Evolutionary conservation across 257 asterid species (phyloP).

Genomic region (Anisodus tanguticus): DNA sequence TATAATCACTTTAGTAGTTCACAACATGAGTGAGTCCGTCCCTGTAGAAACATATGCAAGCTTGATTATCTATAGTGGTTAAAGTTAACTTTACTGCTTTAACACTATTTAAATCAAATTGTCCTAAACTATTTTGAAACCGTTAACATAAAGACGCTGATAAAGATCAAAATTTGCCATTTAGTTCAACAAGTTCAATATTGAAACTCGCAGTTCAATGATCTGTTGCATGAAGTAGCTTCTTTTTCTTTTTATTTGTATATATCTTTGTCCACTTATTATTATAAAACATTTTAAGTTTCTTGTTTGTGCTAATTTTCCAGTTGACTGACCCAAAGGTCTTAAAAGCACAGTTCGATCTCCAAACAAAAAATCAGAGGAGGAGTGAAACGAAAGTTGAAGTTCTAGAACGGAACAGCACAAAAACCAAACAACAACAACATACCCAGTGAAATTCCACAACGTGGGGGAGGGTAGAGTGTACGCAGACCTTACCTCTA

Average conservation of each 20-base stretch:
- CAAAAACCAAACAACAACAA: background rate
- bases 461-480: too few relatives aligned
- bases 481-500: too few relatives aligned
- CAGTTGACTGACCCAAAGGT: background rate
- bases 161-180: background rate
- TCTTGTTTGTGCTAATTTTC: background rate
- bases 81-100: background rate
- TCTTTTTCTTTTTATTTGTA: background rate
- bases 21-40: background rate
- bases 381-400: too few relatives aligned
- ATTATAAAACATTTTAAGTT: background rate
- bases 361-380: background rate
- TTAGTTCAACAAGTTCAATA: background rate
- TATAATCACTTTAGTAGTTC: background rate
- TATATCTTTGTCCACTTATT: background rate
- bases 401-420: background rate
- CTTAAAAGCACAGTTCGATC: background rate
- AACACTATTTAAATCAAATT: background rate
- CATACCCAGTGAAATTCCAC: too few relatives aligned
- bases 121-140: background rate
- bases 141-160: background rate
- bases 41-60: background rate
- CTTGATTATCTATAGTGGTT: background rate
- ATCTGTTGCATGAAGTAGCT: slow-evolving; percentile 3
- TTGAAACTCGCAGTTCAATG: background rate